Base-by-base conservation (phyloP, 1,284 basidiomycete genomes). In the Vanrija sp. region DNA sequence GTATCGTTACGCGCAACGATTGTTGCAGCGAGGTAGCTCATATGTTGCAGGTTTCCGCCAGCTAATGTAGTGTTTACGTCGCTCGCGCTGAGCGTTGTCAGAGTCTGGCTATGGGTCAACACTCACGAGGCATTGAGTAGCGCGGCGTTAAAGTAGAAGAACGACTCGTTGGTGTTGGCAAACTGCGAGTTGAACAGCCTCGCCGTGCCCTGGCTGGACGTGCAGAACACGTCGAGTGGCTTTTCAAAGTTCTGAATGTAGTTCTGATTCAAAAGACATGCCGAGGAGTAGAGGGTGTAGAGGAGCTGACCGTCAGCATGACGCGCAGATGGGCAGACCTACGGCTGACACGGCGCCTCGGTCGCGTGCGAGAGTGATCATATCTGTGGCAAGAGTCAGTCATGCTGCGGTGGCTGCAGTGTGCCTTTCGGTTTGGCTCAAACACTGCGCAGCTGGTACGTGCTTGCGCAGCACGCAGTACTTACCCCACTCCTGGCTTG, bases 301-400 rank as follows among this genome's bases (percentile, higher is more conserved):
- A 91, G 77, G 15, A 92, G 78, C 87, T 90, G 46, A 18, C 38
- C 45, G 48, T 52, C 34, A 51, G 48, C 25, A 38, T 40, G 48
- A 19, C 47, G 45, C 34, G 44, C 43, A 16, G 42, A 52, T 49
- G 34, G 14, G 12, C 34, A 57, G 23, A 78, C 83, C 67, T 64
- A 88, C 84, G 29, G 87, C 89, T 43, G 87, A 86, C 25, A 84
- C 82, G 0, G 91, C 91, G 6, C 91, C 91, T 54, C 83, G 79
- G 62, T 87, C 84, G 43, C 82, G 78, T 12, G 88, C 89, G 40
- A 89, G 78, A 0, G 88, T 89, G 73, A 93, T 91, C 51, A 92
- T 83, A 72, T 94, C 90, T 71, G 52, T 26, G 4, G 14, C 14
- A 7, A 43, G n/a, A 38, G 45, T 49, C 21, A 46, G 38, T 16